Evolutionary conservation across 2,329 filamentous ascomycete genomes (phyloP).

Genomic region (Ophiostoma himal-ulmi): DNA sequence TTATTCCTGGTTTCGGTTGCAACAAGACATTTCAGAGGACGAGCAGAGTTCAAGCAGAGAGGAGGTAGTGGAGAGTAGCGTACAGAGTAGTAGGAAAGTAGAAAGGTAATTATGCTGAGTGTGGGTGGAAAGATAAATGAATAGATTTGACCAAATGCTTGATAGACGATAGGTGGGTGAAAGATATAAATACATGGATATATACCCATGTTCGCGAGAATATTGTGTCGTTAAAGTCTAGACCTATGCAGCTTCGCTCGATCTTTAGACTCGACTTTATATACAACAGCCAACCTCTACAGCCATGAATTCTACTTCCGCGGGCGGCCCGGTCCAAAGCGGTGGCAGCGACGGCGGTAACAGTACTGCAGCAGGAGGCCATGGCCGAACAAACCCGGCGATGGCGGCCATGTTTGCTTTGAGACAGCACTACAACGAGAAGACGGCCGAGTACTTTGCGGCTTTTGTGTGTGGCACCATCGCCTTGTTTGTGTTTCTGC

Average conservation of each 20-base stretch:
- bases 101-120: not conserved
- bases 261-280: not conserved
- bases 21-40: not conserved
- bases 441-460: not conserved
- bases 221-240: not conserved
- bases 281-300: not conserved
- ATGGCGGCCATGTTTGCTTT: not conserved
- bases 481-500: not conserved
- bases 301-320: not conserved
- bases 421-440: not conserved
- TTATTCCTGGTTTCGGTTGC: not conserved
- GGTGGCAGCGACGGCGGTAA: not conserved
- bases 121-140: not conserved
- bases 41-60: not conserved
- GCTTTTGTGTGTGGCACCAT: not conserved
- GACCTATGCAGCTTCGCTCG: not conserved
- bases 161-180: not conserved
- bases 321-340: not conserved
- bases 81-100: not conserved
- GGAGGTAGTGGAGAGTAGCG: not conserved
- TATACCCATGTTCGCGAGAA: not conserved
- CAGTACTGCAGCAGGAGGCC: not conserved
- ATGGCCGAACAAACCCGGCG: not conserved
- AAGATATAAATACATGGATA: not conserved
- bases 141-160: not conserved